Conservation (phyloP, 768 basidiomycete species). For the Phylloporus sp. region DNA sequence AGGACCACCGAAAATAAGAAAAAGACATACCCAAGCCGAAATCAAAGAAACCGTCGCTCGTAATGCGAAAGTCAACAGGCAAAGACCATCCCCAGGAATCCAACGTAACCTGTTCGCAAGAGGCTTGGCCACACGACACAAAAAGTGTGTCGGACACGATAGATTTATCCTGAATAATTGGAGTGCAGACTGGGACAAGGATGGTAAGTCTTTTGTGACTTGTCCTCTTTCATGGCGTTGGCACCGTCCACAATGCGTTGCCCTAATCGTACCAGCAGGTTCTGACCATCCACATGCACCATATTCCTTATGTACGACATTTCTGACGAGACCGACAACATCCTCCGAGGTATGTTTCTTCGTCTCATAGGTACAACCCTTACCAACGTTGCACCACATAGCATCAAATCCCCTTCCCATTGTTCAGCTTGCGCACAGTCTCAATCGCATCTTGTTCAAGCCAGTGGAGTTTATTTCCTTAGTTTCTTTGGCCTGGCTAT, state of each 20-base stretch:
- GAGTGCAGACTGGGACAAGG: too few relatives aligned
- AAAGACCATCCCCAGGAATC: not conserved
- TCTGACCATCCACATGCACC: conserved; percentile 10
- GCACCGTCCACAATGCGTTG: conserved; percentile 4
- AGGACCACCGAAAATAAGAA: not conserved
- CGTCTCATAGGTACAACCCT: not conserved
- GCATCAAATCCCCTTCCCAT: conserved; percentile 47
- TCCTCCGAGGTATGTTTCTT: conserved; percentile 19
- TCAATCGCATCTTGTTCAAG: conserved; percentile 77
- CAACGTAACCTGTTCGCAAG: conserved; percentile 2
- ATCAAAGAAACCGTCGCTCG: not conserved
- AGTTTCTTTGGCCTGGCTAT: not conserved
- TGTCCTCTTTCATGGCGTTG: conserved; percentile 1
- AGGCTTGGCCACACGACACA: not conserved
- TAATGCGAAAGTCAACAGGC: not conserved
- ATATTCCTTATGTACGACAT: conserved; percentile 24
- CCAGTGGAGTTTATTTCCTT: conserved; percentile 30
- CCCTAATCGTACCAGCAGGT: not conserved
- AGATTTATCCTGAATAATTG: conserved; percentile 16
- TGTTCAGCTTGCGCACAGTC: conserved; percentile 58
- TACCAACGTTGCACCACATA: conserved; percentile 15
- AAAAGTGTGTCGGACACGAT: not conserved
- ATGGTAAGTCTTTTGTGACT: conserved; percentile 13
- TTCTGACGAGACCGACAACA: not conserved
- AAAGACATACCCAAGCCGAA: not conserved